Evolutionary conservation across 1,284 basidiomycete genomes (phyloP).

Genomic region (Heterobasidion annosum): DNA sequence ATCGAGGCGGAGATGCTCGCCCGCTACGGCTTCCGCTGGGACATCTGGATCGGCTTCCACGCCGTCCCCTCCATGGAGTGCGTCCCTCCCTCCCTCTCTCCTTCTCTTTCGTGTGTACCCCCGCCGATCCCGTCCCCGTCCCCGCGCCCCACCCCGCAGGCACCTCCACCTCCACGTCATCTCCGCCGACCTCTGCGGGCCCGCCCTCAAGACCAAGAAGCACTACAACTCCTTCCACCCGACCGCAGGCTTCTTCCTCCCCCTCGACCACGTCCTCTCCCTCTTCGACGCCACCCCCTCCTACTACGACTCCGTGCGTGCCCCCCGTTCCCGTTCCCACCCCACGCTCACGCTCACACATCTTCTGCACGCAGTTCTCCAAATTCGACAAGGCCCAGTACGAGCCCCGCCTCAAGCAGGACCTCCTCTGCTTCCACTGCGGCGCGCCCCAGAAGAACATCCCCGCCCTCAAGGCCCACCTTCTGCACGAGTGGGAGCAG

Average conservation of each 20-base stretch:
- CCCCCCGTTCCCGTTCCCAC: neutral
- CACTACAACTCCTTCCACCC: conserved; percentile 96
- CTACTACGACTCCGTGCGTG: conserved; percentile 40
- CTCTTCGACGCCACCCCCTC: conserved; percentile 63
- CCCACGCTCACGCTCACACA: neutral
- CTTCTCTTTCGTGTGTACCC: neutral
- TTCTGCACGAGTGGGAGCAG: conserved; percentile 55
- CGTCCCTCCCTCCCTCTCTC: neutral
- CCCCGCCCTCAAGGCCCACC: conserved; percentile 67
- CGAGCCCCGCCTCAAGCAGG: conserved; percentile 59
- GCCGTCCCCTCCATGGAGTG: conserved; percentile 73
- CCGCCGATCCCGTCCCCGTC: neutral
- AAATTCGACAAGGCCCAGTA: conserved; percentile 42
- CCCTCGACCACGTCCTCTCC: conserved; percentile 62
- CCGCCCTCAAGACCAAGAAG: conserved; percentile 80
- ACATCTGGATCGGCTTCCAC: conserved; percentile 81
- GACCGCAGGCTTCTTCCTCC: conserved; percentile 78
- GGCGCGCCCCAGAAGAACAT: conserved; percentile 57
- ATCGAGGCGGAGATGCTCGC: conserved; percentile 80
- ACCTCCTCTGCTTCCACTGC: conserved; percentile 66
- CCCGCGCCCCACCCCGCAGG: conserved; percentile 28
- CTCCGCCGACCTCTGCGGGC: conserved; percentile 73
- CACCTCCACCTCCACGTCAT: conserved; percentile 86
- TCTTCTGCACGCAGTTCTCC: conserved; percentile 33
- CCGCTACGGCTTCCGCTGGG: conserved; percentile 75